Evolutionary conservation across 495 filamentous ascomycete species (phyloP).

Genomic region (Sordaria brevicollis): DNA sequence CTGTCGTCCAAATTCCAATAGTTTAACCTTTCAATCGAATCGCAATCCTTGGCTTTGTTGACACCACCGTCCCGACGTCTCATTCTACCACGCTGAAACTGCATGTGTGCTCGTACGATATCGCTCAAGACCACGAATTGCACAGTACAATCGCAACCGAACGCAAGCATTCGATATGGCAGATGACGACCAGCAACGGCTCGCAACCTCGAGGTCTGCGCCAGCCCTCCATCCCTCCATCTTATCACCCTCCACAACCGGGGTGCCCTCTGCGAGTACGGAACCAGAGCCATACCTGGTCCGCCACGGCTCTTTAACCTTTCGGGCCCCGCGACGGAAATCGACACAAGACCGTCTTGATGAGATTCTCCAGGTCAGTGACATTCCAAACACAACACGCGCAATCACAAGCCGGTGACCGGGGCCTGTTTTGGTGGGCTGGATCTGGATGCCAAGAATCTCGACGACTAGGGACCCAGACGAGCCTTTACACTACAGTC

Average conservation of each 20-base stretch:
- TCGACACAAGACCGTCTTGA: constrained; percentile 31
- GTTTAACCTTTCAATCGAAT: background rate
- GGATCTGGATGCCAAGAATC: background rate
- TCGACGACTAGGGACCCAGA: background rate
- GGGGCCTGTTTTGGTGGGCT: background rate
- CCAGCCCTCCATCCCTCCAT: background rate
- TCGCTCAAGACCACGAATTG: background rate
- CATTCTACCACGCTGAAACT: background rate
- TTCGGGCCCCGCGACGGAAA: constrained; percentile 10
- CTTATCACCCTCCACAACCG: background rate
- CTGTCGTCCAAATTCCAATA: background rate
- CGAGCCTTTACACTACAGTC: background rate
- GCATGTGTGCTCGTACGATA: background rate
- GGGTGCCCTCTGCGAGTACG: background rate
- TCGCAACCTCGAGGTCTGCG: background rate
- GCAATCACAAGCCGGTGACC: background rate
- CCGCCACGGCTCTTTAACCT: background rate
- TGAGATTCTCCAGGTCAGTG: constrained; percentile 36
- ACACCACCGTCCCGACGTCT: background rate
- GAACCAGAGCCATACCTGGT: background rate
- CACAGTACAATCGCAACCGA: background rate
- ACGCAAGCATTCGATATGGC: too few species aligned
- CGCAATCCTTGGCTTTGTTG: background rate
- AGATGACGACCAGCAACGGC: background rate
- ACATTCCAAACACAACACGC: background rate